Percentiles rank a stretch among this genome's conserved stretches.
Evolutionary conservation across 106 monocot genomes (phyloP).

Genomic region (Triglochin maritima): DNA sequence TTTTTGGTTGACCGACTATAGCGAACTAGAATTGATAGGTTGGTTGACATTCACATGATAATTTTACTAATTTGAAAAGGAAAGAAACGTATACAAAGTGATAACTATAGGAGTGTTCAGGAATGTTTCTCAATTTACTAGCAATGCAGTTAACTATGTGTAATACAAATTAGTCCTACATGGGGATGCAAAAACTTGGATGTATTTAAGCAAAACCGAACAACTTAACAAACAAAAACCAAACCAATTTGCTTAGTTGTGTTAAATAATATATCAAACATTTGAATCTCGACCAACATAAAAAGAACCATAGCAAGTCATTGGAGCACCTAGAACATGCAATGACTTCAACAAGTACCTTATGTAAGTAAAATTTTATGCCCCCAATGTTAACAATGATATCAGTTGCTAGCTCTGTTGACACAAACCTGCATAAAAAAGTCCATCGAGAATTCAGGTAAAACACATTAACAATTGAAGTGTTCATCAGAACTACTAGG

Average conservation of each 20-base stretch:
- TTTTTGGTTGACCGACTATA: too few relatives aligned
- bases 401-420: conserved; percentile 64
- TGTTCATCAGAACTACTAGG: not conserved
- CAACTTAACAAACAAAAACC: not conserved
- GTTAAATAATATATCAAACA: not conserved
- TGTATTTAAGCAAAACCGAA: not conserved
- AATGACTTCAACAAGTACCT: conserved; percentile 34
- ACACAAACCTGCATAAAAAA: conserved; percentile 43
- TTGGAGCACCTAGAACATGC: too few relatives aligned
- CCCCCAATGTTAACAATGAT: conserved; percentile 54
- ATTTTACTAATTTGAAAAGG: too few relatives aligned
- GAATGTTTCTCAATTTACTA: too few relatives aligned
- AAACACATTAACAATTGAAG: not conserved
- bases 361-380: conserved; percentile 73
- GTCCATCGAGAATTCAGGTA: not conserved
- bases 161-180: not conserved
- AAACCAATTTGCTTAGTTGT: not conserved
- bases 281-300: not conserved
- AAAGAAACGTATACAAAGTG: too few relatives aligned
- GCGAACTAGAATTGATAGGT: too few relatives aligned
- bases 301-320: not conserved
- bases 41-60: too few relatives aligned
- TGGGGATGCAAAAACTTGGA: not conserved
- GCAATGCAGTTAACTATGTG: too few relatives aligned
- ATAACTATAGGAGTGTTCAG: too few relatives aligned